Conservation (phyloP, 1,139 yeast genomes). For the Kurtzmaniella quercitrusa region DNA sequence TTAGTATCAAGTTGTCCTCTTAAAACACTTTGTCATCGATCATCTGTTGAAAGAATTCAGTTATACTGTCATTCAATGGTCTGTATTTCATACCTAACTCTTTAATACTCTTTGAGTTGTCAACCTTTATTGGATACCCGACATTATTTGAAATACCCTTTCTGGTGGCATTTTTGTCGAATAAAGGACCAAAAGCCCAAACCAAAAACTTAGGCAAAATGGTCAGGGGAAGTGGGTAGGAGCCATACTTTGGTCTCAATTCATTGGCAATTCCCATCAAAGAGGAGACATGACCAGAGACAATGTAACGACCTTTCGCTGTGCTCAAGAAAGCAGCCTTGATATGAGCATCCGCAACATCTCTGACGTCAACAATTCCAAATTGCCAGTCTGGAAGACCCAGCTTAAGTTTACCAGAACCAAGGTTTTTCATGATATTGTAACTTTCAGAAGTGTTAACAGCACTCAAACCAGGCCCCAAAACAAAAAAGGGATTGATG, state of each 20-base stretch:
- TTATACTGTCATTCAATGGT: conserved; percentile 11
- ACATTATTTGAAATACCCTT: conserved; percentile 2
- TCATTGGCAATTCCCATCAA: conserved; percentile 2
- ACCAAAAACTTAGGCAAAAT: conserved; percentile 3
- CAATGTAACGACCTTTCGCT: conserved; percentile 6
- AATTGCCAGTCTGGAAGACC: conserved; percentile 6
- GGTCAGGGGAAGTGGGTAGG: conserved; percentile 3
- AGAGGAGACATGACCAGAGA: conserved; percentile 6
- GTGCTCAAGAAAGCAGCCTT: conserved; percentile 6
- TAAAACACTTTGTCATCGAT: conserved; percentile 2
- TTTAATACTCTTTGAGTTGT: conserved; percentile 4
- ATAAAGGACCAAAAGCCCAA: conserved; percentile 4
- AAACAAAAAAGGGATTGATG: conserved; percentile 15
- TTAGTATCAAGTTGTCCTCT: too few species aligned
- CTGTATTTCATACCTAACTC: conserved; percentile 13
- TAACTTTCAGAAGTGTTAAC: conserved; percentile 5
- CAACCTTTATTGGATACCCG: conserved; percentile 3
- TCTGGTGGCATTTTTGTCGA: conserved; percentile 4
- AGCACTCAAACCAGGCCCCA: conserved; percentile 14
- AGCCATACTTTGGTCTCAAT: conserved; percentile 5
- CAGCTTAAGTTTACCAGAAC: conserved; percentile 4
- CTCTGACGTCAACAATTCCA: conserved; percentile 16
- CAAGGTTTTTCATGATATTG: conserved; percentile 2
- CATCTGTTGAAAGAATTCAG: conserved; percentile 10
- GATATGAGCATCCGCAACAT: conserved; percentile 14